phyloP scores from a whole-genome alignment of 345 rosid genomes.

The Heritiera littoralis region DNA sequence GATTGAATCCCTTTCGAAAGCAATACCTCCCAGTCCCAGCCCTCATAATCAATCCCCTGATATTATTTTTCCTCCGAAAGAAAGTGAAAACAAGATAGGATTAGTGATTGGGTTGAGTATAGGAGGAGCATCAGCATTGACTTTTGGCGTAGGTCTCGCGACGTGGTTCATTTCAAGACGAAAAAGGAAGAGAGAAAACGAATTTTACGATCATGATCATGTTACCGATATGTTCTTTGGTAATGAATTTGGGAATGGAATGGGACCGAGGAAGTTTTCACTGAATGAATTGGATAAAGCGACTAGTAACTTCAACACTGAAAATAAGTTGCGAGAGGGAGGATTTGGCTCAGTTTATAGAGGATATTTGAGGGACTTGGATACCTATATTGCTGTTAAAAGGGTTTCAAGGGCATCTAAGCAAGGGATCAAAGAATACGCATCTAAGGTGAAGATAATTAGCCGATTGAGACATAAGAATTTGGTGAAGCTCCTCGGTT shows the following conservation, averaged over 20 bases:
- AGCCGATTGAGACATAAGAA: conserved; percentile 45
- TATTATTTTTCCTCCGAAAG: too few species aligned
- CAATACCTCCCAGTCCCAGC: too few species aligned
- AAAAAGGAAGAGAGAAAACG: not conserved
- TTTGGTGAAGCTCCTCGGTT: conserved; percentile 43
- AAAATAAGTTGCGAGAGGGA: conserved; percentile 27
- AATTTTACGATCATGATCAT: not conserved
- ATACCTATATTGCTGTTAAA: conserved; percentile 20
- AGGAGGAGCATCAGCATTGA: not conserved
- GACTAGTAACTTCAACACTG: not conserved
- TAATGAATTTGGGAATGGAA: not conserved
- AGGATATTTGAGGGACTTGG: conserved; percentile 16
- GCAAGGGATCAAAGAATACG: conserved; percentile 27
- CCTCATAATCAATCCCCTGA: too few species aligned
- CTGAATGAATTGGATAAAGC: conserved; percentile 10
- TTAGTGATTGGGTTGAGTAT: not conserved
- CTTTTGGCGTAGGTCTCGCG: not conserved
- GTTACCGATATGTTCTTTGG: not conserved
- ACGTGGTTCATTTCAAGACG: not conserved
- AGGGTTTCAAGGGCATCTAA: conserved; percentile 21
- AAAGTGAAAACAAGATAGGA: not conserved
- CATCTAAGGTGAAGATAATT: conserved; percentile 18
- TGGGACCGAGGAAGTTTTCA: conserved; percentile 13
- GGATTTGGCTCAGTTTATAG: conserved; percentile 31
- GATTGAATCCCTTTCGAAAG: not conserved